Base-by-base conservation (phyloP, 208 protist genomes). In the Trypanosoma conorhini region DNA sequence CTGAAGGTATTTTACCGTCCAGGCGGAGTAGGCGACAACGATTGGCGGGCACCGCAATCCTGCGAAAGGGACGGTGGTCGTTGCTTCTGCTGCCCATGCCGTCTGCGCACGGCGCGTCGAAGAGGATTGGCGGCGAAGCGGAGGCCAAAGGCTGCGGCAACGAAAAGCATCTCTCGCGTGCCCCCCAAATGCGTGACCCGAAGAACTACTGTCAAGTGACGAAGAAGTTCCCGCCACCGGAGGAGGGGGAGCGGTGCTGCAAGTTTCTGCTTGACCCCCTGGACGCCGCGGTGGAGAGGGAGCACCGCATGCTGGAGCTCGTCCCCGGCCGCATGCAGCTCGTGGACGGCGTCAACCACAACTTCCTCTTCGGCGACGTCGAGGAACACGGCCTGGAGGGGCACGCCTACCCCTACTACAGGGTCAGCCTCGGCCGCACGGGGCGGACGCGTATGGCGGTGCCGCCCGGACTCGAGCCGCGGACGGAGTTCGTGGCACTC, bases 221-320 rank as follows among this genome's bases (percentile, higher is more conserved):
- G 13, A 73, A 69, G 15, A 58, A 69, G 24, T 86, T 84, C 67
- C 83, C 81, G 54, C 56, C 58, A 51, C 72, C 81, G 33, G 70
- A 65, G 54, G 68, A 75, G 30, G 71, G 69, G 1, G 64, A 86
- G 35, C 82, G 80, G 61, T 74, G 81, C 48, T 80, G 85, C 66
- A 75, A 80, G 56, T 92, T 92, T 61, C 54, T 74, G 31, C 74
- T 92, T 56, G 86, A 89, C 50, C 81, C 76, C 28, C 62, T 80
- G 52, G 66, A 69, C 31, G 48, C 72, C 0, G 35, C 81, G 28
- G 59, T 54, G 17, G 79, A 90, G 76, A 51, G 48, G 33, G 75
- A 82, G 28, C 46, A 83, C 38, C 70, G 70, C 62, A 82, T 74
- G 67, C 52, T 92, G 44, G 79, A 92, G 56, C 76, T 92, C 22